Percentiles rank a stretch among this genome's conserved stretches.
Evolutionary conservation across 768 basidiomycete genomes (phyloP).

Genomic region (Leccinum boreale): DNA sequence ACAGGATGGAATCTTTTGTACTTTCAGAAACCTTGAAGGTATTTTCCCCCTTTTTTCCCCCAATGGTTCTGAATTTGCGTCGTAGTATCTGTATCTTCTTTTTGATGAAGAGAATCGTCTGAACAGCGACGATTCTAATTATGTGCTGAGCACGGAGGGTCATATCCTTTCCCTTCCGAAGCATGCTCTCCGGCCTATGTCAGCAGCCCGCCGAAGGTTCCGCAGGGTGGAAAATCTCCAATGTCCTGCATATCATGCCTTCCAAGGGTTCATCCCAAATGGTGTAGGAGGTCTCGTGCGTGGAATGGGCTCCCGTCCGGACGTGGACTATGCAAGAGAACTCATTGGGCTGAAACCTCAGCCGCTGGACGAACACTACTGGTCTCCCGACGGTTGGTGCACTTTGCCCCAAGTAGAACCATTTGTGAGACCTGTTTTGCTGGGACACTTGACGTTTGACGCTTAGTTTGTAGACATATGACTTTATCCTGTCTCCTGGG

Average conservation of each 20-base stretch:
- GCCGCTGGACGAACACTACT: constrained; percentile 50
- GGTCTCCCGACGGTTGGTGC: constrained; percentile 76
- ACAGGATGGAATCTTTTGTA: constrained; percentile 97
- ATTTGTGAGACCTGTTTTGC: constrained; percentile 49
- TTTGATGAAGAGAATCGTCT: constrained; percentile 84
- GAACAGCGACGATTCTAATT: constrained; percentile 76
- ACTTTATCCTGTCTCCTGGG: constrained; percentile 72
- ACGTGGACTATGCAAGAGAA: constrained; percentile 78
- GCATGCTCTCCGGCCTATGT: constrained; percentile 51
- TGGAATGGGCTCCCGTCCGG: constrained; percentile 69
- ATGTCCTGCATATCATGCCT: constrained; percentile 68
- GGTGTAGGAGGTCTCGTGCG: constrained; percentile 49
- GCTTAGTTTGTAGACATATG: constrained; percentile 49
- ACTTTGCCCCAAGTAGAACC: constrained; percentile 61
- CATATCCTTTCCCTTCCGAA: constrained; percentile 73
- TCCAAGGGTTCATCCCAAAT: constrained; percentile 30
- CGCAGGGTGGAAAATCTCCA: constrained; percentile 64
- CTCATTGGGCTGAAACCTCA: constrained; percentile 56
- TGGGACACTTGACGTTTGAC: not conserved
- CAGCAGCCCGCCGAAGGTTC: constrained; percentile 55
- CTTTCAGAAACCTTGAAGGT: constrained; percentile 92
- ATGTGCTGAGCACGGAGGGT: constrained; percentile 94
- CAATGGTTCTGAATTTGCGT: constrained; percentile 1
- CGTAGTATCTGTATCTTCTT: constrained; percentile 85
- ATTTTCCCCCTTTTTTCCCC: constrained; percentile 1